Evolutionary conservation across 164 flowering plant species (phyloP).

Genomic region (Tetracentron sinense): DNA sequence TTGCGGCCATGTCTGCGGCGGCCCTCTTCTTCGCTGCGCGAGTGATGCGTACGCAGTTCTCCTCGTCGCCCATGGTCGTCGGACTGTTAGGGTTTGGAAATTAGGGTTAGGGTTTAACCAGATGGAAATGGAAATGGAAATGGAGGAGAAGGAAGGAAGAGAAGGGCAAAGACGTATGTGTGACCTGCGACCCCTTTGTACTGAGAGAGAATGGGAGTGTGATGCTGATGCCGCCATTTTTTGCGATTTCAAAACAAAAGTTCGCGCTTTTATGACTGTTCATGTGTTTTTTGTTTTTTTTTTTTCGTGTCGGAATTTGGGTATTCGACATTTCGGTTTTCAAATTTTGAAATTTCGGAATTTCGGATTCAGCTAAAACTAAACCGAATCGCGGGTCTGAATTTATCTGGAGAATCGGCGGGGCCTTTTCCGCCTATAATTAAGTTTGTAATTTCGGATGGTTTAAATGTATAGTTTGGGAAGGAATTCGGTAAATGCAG

Average conservation of each 20-base stretch:
- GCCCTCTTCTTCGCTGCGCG: conserved; percentile 40
- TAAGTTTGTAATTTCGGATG: no score
- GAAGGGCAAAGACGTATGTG: not conserved
- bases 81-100: not conserved
- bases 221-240: conserved; percentile 5
- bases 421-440: no score
- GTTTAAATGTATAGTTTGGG: no score
- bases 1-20: conserved; percentile 11
- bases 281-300: not conserved
- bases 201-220: not conserved
- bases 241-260: not conserved
- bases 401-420: no score
- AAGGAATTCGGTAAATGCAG: no score
- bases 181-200: not conserved
- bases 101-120: not conserved
- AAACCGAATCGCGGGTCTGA: no score
- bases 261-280: not conserved
- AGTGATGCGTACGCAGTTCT: conserved; percentile 23
- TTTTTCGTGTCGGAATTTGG: not conserved
- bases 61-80: conserved; percentile 31
- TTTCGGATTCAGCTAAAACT: no score
- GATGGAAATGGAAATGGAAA: not conserved
- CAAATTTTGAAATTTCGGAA: not conserved
- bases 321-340: not conserved
- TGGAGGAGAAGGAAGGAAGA: not conserved